phyloP scores from a whole-genome alignment of 2,329 filamentous ascomycete genomes.

The Pseudopyrenochaeta lycopersici region DNA sequence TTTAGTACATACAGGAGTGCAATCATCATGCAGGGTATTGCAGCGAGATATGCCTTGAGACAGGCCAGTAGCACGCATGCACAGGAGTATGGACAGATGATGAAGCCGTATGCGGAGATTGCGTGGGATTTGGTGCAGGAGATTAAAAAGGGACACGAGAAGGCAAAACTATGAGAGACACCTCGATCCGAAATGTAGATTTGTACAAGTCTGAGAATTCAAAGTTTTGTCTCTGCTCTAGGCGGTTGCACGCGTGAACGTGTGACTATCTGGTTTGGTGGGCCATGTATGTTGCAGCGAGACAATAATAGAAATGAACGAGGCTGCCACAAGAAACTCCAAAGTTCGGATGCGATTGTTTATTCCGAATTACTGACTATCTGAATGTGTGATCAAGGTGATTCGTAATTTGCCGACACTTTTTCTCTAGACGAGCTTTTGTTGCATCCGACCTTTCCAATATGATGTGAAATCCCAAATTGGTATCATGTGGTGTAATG shows the following conservation, averaged over 20 bases:
- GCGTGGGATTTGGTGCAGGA: conserved; percentile 77
- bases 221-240: too few species aligned
- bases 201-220: not conserved
- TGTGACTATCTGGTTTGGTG: not conserved
- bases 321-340: not conserved
- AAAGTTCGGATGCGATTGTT: not conserved
- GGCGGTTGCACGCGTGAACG: not conserved
- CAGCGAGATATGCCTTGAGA: conserved; percentile 81
- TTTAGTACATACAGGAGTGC: conserved; percentile 68
- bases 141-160: conserved; percentile 52
- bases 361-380: not conserved
- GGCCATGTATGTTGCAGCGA: too few species aligned
- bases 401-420: not conserved
- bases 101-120: conserved; percentile 76
- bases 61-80: conserved; percentile 92
- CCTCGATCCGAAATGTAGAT: not conserved
- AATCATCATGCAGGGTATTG: conserved; percentile 86
- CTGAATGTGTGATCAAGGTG: not conserved
- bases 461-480: conserved; percentile 10
- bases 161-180: conserved; percentile 45
- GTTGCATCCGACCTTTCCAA: conserved; percentile 11
- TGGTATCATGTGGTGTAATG: conserved; percentile 38
- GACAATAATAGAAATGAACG: too few species aligned
- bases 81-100: conserved; percentile 72
- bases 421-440: conserved; percentile 20